These are phyloP conservation scores for Mycotypha africana DNA, from an alignment of 371 early-diverging fungal genomes.

Conservation along the genomic window DNA sequence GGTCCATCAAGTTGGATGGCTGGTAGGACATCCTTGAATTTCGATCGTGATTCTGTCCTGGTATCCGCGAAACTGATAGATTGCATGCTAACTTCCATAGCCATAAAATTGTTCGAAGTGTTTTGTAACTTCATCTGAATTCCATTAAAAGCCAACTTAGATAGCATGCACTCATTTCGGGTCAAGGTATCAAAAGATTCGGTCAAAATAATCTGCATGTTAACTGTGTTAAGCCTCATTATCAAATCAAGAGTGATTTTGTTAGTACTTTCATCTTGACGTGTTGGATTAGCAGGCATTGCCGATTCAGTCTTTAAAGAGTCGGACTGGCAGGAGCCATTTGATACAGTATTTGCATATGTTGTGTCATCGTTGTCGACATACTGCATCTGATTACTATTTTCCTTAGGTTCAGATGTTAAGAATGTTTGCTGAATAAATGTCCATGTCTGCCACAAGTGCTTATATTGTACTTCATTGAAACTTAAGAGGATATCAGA, in stretches of 20 bases:
- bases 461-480: constrained; percentile 77
- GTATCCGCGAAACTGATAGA: constrained; percentile 80
- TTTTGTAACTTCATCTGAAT: constrained; percentile 61
- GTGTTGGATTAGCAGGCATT: no score
- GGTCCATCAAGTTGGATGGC: constrained; percentile 59
- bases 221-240: constrained; percentile 20
- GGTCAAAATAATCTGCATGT: constrained; percentile 51
- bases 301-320: no score
- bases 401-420: constrained; percentile 6
- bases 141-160: constrained; percentile 51
- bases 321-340: no score
- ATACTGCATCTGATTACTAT: no score
- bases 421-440: constrained; percentile 58
- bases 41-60: constrained; percentile 62
- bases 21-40: constrained; percentile 83
- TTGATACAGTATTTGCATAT: neutral
- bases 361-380: neutral
- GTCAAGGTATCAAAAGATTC: constrained; percentile 36
- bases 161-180: no score
- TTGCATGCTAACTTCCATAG: constrained; percentile 68
- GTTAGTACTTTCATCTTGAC: neutral
- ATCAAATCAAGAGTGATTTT: constrained; percentile 4
- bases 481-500: constrained; percentile 76
- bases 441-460: constrained; percentile 60
- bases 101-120: constrained; percentile 57